These are phyloP conservation scores for Rubia peregrina DNA, from an alignment of 305 asterid species.

Conservation along the genomic window DNA sequence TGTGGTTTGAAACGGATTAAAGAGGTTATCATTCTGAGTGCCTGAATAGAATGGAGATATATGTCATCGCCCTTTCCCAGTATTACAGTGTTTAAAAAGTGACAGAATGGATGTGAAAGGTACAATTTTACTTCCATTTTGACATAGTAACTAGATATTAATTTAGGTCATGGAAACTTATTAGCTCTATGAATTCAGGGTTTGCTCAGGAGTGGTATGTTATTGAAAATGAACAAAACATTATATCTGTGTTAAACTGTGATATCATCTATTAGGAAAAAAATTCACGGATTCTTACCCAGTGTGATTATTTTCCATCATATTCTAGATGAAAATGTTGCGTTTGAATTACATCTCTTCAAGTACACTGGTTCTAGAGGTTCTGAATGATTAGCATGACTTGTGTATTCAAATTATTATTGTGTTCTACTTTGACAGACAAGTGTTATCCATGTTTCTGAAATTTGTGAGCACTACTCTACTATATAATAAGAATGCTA, in stretches of 20 bases:
- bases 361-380: neutral
- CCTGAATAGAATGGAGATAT: constrained; percentile 97
- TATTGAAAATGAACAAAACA: too few species aligned
- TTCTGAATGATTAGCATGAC: neutral
- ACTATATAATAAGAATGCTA: constrained; percentile 79
- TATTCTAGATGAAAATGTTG: too few species aligned
- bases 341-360: neutral
- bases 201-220: too few species aligned
- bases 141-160: too few species aligned
- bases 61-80: constrained; percentile 93
- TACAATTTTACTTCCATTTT: too few species aligned
- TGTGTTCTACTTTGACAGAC: constrained; percentile 45
- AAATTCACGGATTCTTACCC: too few species aligned
- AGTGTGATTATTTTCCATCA: neutral
- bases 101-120: constrained; percentile 85
- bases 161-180: too few species aligned
- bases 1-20: constrained; percentile 90
- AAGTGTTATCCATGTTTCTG: constrained; percentile 75
- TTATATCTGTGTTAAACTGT: too few species aligned
- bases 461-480: constrained; percentile 86
- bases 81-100: constrained; percentile 96
- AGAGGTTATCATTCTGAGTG: constrained; percentile 96
- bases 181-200: too few species aligned
- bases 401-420: neutral
- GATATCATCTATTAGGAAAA: too few species aligned